phyloP scores from a whole-genome alignment of 495 filamentous ascomycete species.

The Podospora fimiseda region DNA sequence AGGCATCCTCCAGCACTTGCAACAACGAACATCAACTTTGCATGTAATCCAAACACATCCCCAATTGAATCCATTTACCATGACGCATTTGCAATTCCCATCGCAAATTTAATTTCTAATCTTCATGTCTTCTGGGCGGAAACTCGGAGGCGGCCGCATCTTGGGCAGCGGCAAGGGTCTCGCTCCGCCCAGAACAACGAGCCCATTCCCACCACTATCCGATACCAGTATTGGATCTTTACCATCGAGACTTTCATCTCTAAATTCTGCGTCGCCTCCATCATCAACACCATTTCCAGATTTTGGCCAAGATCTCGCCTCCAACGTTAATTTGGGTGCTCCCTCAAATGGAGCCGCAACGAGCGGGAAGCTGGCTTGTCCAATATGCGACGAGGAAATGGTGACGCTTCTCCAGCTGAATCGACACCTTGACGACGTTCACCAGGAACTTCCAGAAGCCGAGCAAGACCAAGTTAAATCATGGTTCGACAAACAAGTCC shows the following conservation, averaged over 20 bases:
- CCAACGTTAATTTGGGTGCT: slow-evolving; percentile 43
- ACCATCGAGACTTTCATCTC: slow-evolving; percentile 30
- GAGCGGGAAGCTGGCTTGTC: slow-evolving; percentile 65
- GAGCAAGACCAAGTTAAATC: slow-evolving; percentile 96
- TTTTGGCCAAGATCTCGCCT: slow-evolving; percentile 39
- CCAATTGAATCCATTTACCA: no score
- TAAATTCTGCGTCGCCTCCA: slow-evolving; percentile 27
- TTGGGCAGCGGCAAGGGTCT: slow-evolving; percentile 75
- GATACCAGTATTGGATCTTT: slow-evolving; percentile 50
- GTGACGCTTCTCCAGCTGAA: slow-evolving; percentile 92
- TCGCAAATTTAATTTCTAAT: no score
- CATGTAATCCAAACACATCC: no score
- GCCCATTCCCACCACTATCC: slow-evolving; percentile 45
- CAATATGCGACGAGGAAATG: slow-evolving; percentile 98
- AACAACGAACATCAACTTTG: neutral
- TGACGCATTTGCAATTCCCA: no score
- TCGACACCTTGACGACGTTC: slow-evolving; percentile 88
- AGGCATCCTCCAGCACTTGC: no score
- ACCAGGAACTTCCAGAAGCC: slow-evolving; percentile 87
- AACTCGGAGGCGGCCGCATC: slow-evolving; percentile 82
- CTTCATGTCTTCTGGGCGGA: slow-evolving; percentile 73
- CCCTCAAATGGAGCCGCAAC: slow-evolving; percentile 34
- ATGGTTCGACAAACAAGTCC: slow-evolving; percentile 95
- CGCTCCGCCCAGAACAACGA: slow-evolving; percentile 52
- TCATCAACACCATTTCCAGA: slow-evolving; percentile 37